Evolutionary conservation across 2,329 filamentous ascomycete species (phyloP), one percentile per base, ranked within the genome.

Genomic region (Xenoacremonium recifei): DNA sequence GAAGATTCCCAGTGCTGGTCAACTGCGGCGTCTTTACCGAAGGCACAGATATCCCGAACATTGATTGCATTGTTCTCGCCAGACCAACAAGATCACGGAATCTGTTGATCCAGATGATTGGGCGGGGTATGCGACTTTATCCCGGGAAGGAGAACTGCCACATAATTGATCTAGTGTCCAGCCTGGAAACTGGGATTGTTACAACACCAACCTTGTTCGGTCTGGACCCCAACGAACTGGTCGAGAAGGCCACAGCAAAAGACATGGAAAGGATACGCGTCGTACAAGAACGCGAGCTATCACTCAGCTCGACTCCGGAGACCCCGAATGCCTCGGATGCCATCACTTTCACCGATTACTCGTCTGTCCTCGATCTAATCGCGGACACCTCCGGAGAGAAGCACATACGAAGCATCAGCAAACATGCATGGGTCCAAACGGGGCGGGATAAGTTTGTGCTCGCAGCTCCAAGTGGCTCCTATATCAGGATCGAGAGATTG

Each of bases 1-100:
- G 83, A 6, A 79, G 90, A 32, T 97, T 88, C 49, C 89, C 89
- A 0, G 89, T 99, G 1, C 75, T 99, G 12, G 70, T 99, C 38
- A 99, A 99, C 62, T 97, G 93, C 59, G 91, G 91, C 7, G 87
- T 99, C 30, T 97, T 96, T 59, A 97, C 92, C 0, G 93, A 99
- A 69, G 93, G 93, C 3, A 99, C 93, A 1, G 93, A 99, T 59
- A 96, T 99, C 21, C 93, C 95, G 5, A 96, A 95, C 61, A 88
- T 99, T 51, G 93, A 99, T 68, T 97, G 93, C 60, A 80, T 99
- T 18, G 62, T 99, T 7, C 76, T 99, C 7, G 90, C 87, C 4
- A 76, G 93, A 18, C 93, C 93, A 1, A 99, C 93, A 2, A 84
- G 85, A 53, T 97, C 93, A 13, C 82, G 87, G n/a, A 97, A 96